A percentile compares a stretch with the other conserved stretches of the same genome.
phyloP scores from a whole-genome alignment of 495 filamentous ascomycete species.

The Pseudoneurospora amorphoporcata region DNA sequence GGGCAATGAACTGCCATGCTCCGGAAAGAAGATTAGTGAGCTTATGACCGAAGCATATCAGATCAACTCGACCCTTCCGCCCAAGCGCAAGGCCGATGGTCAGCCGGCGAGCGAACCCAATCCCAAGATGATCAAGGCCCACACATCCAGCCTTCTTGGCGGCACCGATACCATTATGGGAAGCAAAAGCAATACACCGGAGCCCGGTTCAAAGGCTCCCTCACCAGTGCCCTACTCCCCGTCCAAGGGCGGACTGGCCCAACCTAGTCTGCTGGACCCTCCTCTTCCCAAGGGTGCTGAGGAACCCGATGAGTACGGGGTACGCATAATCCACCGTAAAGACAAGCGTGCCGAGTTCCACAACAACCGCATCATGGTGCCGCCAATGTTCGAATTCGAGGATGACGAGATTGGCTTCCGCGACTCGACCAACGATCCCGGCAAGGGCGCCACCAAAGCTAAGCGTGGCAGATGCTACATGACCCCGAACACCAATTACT shows the following conservation, averaged over 20 bases:
- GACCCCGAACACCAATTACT: constrained; percentile 29
- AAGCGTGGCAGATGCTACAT: constrained; percentile 30
- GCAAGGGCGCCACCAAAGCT: constrained; percentile 28
- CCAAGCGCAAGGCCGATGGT: constrained; percentile 32
- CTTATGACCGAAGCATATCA: constrained; percentile 15
- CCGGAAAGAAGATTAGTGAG: constrained; percentile 13
- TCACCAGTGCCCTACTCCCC: constrained; percentile 22
- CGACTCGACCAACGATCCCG: constrained; percentile 35
- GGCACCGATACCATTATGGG: constrained; percentile 29
- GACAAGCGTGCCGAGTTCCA: constrained; percentile 18
- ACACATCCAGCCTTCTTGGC: constrained; percentile 33
- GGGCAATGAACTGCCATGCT: constrained; percentile 24
- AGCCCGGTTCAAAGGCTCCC: constrained; percentile 28
- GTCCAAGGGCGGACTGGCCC: constrained; percentile 5
- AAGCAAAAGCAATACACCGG: constrained; percentile 13
- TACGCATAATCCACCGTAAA: constrained; percentile 25
- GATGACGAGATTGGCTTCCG: constrained; percentile 40
- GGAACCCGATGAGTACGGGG: constrained; percentile 31
- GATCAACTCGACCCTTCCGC: constrained; percentile 11
- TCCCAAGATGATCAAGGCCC: constrained; percentile 29
- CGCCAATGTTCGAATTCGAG: constrained; percentile 26
- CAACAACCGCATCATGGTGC: constrained; percentile 37
- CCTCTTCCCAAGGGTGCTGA: constrained; percentile 27
- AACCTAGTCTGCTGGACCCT: constrained; percentile 8
- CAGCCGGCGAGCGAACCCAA: constrained; percentile 29